Evolutionary conservation across 805 yeast species (phyloP).

Genomic region (Candida sanyiensis): DNA sequence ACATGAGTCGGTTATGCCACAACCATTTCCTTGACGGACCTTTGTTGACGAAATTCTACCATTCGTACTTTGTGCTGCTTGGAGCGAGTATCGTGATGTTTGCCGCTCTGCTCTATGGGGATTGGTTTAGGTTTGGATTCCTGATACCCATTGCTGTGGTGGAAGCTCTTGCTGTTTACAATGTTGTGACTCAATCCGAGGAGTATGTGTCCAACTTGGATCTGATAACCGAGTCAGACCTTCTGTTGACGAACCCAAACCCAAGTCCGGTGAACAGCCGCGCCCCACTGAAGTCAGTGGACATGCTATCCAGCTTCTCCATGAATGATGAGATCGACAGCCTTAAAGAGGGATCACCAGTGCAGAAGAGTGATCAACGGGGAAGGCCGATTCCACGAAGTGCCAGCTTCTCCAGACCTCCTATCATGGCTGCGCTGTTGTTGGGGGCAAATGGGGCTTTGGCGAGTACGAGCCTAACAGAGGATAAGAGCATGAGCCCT

Average conservation of each 20-base stretch:
- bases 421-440: slow-evolving; percentile 4
- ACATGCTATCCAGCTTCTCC: background rate
- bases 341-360: background rate
- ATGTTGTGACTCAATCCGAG: background rate
- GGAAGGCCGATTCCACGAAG: background rate
- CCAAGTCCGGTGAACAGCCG: slow-evolving; percentile 1
- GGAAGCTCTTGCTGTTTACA: background rate
- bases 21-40: slow-evolving; percentile 8
- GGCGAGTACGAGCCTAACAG: background rate
- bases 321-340: background rate
- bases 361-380: background rate
- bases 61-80: slow-evolving; percentile 2
- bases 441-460: slow-evolving; percentile 1
- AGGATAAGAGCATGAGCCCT: background rate
- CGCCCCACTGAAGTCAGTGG: background rate
- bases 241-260: background rate
- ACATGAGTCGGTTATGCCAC: slow-evolving; percentile 4
- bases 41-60: background rate
- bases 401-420: slow-evolving; percentile 1
- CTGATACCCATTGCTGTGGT: background rate
- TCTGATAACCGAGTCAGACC: slow-evolving; percentile 5
- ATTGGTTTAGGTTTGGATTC: background rate
- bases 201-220: slow-evolving; percentile 4
- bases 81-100: slow-evolving; percentile 1
- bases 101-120: background rate